A percentile compares a stretch with the other conserved stretches of the same genome.
phyloP scores from a whole-genome alignment of 306 rosid species.

The Castanospermum australe region DNA sequence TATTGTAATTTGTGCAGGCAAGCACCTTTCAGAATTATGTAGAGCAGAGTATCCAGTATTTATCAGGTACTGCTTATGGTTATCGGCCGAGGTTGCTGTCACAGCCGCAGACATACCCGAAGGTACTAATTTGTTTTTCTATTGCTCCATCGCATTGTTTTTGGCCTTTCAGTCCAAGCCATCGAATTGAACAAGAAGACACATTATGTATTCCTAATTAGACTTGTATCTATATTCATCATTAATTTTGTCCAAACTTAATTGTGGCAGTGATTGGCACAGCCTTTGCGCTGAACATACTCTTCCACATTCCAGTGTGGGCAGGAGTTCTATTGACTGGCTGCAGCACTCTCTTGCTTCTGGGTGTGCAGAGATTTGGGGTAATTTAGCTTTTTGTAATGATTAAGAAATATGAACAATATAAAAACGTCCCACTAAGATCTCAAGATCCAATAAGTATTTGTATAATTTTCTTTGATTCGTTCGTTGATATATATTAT shows the following conservation, averaged over 20 bases:
- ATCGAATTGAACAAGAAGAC: background rate
- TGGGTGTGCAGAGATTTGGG: slow-evolving; percentile 84
- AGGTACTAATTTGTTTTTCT: slow-evolving; percentile 35
- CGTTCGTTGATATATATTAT: background rate
- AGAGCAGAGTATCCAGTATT: slow-evolving; percentile 71
- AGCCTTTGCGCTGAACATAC: slow-evolving; percentile 80
- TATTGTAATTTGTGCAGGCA: too few species aligned
- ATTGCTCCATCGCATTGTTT: background rate
- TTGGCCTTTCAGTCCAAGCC: background rate
- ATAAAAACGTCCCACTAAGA: background rate
- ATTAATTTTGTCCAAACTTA: background rate
- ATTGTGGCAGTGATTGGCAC: slow-evolving; percentile 79
- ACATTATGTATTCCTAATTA: background rate
- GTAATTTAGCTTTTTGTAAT: slow-evolving; percentile 31
- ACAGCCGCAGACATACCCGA: slow-evolving; percentile 96
- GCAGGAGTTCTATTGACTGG: slow-evolving; percentile 76
- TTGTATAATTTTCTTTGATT: background rate
- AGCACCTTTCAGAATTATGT: slow-evolving; percentile 84
- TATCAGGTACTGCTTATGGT: slow-evolving; percentile 76
- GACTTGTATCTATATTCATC: background rate
- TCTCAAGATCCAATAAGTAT: background rate
- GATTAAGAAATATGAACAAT: background rate
- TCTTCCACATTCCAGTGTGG: slow-evolving; percentile 82
- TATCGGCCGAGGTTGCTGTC: slow-evolving; percentile 80
- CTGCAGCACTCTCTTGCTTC: slow-evolving; percentile 74